Percentiles rank a stretch among this genome's conserved stretches.
Evolutionary conservation across 2,329 filamentous ascomycete species (phyloP).

Genomic region (Colletotrichum chrysophilum): DNA sequence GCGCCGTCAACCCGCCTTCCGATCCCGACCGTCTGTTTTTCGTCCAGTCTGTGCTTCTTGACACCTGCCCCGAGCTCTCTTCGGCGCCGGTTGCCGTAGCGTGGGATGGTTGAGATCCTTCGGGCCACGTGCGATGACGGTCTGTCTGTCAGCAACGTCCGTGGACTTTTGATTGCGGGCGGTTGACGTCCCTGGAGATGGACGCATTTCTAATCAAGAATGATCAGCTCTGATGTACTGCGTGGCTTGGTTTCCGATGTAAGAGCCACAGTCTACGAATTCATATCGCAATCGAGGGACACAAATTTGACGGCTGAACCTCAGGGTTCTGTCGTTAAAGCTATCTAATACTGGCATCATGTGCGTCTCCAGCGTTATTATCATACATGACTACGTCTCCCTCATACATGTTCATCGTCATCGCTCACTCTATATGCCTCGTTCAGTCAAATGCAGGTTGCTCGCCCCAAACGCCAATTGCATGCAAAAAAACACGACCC

Average conservation of each 20-base stretch:
- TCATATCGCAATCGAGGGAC: background rate
- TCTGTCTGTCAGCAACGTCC: background rate
- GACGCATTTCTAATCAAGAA: background rate
- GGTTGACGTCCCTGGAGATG: background rate
- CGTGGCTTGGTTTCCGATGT: background rate
- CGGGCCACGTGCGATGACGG: background rate
- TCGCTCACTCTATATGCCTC: background rate
- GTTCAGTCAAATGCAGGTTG: background rate
- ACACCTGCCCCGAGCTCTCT: background rate
- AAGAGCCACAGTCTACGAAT: background rate
- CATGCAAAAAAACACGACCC: background rate
- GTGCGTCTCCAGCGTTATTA: background rate
- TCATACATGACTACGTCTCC: background rate
- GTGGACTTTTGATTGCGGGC: background rate
- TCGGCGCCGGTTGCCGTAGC: background rate
- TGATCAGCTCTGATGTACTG: background rate
- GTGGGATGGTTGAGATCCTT: too few relatives aligned
- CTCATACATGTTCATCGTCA: background rate
- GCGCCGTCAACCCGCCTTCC: background rate
- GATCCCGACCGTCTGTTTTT: background rate
- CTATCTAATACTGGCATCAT: constrained; percentile 8
- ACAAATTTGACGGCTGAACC: background rate
- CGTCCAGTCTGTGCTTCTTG: background rate
- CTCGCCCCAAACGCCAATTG: constrained; percentile 1
- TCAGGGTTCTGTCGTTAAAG: background rate